Evolutionary conservation across 192 early-diverging fungal genomes (phyloP), one percentile per base, ranked within the genome.

Genomic region (Martensiomyces pterosporus): DNA sequence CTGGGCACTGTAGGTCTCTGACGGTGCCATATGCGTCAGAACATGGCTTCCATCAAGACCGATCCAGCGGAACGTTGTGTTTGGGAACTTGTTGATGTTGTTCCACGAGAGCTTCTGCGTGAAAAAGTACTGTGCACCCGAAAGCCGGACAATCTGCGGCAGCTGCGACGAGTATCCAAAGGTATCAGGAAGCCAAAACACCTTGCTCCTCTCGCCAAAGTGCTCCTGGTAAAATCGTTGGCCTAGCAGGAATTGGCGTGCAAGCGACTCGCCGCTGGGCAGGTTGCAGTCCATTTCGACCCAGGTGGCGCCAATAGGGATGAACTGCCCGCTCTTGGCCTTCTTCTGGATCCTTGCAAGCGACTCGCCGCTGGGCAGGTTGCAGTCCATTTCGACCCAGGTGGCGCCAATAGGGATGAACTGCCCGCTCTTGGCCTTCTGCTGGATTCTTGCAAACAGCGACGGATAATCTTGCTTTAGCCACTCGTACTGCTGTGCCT

Each of bases 31-130:
- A 52, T 97, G 92, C 0, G 87, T 89, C 52, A 94, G 64, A 13
- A 92, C 77, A 43, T 80, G 76, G 26, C 87, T 85, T 3, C 91
- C 87, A 67, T 94, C 87, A 9, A 93, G 64, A 18, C 89, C 91
- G 9, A 85, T 79, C 95, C 95, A 98, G 67, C 76, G 83, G 69
- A 98, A 98, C 0, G 93, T 93, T 0, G 95, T 93, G 57, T 92
- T 80, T 3, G 95, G 95, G 61, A 98, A 96, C 78, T 85, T 89
- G 77, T 98, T 98, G 53, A 98, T 92, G 59, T 91, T 94, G 73
- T 97, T 97, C 95, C 95, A 98, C 8, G 90, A 92, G 24, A 98
- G 71, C 66, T 98, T 98, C 65, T 96, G 95, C 1, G 95, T 98
- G 67, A 97, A 98, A 52, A 98, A 98, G 66, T 94, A 98, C 60